Percentiles rank a stretch among this genome's conserved stretches.
These are phyloP conservation scores for Drosera spatulata DNA, from an alignment of 179 eudicot species.

Conservation along the genomic window DNA sequence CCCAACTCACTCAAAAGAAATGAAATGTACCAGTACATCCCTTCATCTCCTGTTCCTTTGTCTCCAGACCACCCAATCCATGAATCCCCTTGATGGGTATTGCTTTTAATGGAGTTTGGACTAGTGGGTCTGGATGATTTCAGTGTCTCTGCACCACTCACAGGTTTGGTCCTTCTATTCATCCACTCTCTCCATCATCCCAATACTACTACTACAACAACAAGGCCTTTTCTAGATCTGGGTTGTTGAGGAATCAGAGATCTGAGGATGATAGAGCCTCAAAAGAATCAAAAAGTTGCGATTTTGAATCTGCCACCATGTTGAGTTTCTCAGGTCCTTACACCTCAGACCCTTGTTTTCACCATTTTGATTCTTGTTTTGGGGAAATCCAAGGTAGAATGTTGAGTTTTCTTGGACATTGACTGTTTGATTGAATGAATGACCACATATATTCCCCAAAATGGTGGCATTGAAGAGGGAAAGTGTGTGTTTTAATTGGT, in stretches of 20 bases:
- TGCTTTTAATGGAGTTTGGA: conserved; percentile 39
- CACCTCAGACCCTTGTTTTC: conserved; percentile 14
- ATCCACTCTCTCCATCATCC: too few relatives aligned
- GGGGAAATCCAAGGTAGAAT: conserved; percentile 37
- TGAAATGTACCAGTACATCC: neutral
- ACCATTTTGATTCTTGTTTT: conserved; percentile 13
- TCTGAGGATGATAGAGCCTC: conserved; percentile 7
- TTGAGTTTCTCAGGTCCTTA: neutral
- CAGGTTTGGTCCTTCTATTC: neutral
- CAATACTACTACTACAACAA: neutral
- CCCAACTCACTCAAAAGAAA: too few relatives aligned
- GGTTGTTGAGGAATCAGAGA: neutral
- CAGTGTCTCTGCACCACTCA: neutral
- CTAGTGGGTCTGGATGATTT: conserved; percentile 26
- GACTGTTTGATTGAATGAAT: neutral
- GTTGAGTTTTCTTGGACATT: neutral
- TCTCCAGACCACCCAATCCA: neutral
- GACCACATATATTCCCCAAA: neutral
- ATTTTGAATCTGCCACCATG: neutral
- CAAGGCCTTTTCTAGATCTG: neutral
- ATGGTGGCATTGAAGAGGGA: neutral
- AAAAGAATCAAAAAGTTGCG: neutral
- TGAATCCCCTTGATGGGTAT: neutral
- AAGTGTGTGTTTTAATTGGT: neutral
- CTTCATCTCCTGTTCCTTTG: neutral